A percentile compares a stretch with the other conserved stretches of the same genome.
phyloP scores from a whole-genome alignment of 2,329 filamentous ascomycete species.

The Zasmidium citrigriseum region DNA sequence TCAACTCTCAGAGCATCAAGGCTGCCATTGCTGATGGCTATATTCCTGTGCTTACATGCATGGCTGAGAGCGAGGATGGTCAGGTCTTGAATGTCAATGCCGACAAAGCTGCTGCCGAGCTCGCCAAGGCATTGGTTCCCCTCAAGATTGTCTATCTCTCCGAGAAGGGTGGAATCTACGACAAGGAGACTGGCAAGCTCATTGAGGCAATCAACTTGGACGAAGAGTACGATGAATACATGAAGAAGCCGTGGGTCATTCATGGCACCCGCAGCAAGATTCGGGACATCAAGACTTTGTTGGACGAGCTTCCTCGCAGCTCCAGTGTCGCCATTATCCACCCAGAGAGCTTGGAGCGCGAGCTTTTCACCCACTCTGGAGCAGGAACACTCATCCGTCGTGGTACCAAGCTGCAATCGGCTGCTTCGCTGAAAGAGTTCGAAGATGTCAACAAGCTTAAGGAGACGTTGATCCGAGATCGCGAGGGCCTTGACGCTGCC shows the following conservation, averaged over 20 bases:
- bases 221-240: slow-evolving; percentile 90
- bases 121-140: slow-evolving; percentile 84
- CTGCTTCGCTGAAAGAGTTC: slow-evolving; percentile 71
- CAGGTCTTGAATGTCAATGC: slow-evolving; percentile 97
- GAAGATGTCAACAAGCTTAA: slow-evolving; percentile 76
- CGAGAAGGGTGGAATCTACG: slow-evolving; percentile 94
- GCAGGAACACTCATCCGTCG: slow-evolving; percentile 90
- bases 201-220: slow-evolving; percentile 97
- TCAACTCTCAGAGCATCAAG: slow-evolving; percentile 89
- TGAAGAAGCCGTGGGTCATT: slow-evolving; percentile 92
- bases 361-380: slow-evolving; percentile 93
- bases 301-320: slow-evolving; percentile 83
- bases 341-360: slow-evolving; percentile 91
- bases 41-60: slow-evolving; percentile 90
- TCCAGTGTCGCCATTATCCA: slow-evolving; percentile 98
- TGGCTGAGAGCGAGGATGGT: slow-evolving; percentile 90
- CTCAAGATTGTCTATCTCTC: slow-evolving; percentile 98
- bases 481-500: slow-evolving; percentile 76
- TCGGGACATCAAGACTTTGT: slow-evolving; percentile 91
- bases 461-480: slow-evolving; percentile 77
- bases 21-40: slow-evolving; percentile 88
- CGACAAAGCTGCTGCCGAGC: slow-evolving; percentile 90
- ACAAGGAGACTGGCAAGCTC: slow-evolving; percentile 89
- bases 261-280: slow-evolving; percentile 97
- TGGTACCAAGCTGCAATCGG: slow-evolving; percentile 83